Conservation (phyloP, 306 rosid species). For the Dicorynia guianensis region DNA sequence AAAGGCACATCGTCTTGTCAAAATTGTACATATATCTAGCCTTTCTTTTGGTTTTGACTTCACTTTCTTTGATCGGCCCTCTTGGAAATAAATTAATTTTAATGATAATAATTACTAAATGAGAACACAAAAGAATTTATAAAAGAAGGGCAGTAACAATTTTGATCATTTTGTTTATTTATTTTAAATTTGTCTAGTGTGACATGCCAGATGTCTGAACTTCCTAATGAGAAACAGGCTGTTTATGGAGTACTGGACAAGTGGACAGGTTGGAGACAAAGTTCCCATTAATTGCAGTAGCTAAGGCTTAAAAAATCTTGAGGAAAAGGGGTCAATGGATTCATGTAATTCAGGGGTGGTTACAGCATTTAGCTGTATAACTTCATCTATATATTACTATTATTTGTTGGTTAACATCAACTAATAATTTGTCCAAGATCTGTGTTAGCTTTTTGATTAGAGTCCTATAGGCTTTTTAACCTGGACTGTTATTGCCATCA, state of each 20-base stretch:
- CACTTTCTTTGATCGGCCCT: background rate
- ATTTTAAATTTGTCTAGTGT: conserved; percentile 14
- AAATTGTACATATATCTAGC: conserved; percentile 57
- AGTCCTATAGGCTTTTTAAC: background rate
- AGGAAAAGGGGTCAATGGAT: conserved; percentile 76
- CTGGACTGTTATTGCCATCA: background rate
- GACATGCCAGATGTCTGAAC: conserved; percentile 64
- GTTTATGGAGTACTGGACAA: conserved; percentile 90
- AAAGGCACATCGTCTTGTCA: conserved; percentile 81
- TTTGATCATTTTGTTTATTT: conserved; percentile 10
- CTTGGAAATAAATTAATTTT: background rate
- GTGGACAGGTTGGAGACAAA: conserved; percentile 94
- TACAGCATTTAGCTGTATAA: background rate
- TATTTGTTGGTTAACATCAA: background rate
- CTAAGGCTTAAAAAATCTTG: conserved; percentile 79
- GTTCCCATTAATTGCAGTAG: conserved; percentile 86
- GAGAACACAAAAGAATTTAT: background rate
- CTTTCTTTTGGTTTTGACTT: conserved; percentile 27
- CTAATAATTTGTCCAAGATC: conserved; percentile 9
- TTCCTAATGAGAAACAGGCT: conserved; percentile 86
- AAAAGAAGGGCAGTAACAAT: background rate
- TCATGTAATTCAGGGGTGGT: conserved; percentile 76
- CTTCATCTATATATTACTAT: background rate
- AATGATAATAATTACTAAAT: background rate
- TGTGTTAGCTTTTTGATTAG: background rate